Percentiles rank a stretch among this genome's conserved stretches.
These are phyloP conservation scores for Pseudonitzschia pungens DNA, from an alignment of 108 stramenopile species.

Conservation along the genomic window DNA sequence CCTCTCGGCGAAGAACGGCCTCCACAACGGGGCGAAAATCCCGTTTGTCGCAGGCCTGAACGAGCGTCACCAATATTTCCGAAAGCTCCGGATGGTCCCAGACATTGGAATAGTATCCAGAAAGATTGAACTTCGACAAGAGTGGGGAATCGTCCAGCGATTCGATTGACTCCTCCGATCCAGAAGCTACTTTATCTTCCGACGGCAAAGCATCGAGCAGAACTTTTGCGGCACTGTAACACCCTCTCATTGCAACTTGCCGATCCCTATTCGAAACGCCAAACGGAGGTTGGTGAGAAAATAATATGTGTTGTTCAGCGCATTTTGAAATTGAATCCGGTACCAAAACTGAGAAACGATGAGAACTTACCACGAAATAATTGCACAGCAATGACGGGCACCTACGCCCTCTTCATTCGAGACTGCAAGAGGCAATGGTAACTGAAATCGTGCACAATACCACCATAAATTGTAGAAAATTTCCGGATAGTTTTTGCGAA, in stretches of 20 bases:
- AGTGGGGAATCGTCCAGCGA: constrained; percentile 54
- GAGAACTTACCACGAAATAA: constrained; percentile 63
- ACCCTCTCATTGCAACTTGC: constrained; percentile 61
- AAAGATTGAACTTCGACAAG: constrained; percentile 70
- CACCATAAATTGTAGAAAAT: constrained; percentile 87
- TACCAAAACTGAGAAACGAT: neutral
- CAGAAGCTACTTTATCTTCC: constrained; percentile 11
- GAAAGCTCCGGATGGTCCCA: constrained; percentile 85
- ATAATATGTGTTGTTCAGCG: neutral
- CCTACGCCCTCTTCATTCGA: constrained; percentile 11
- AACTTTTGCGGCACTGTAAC: constrained; percentile 62
- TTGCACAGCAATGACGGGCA: constrained; percentile 52
- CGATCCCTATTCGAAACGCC: constrained; percentile 36
- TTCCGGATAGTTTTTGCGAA: constrained; percentile 62
- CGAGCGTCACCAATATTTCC: constrained; percentile 67
- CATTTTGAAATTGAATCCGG: neutral
- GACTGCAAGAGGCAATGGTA: constrained; percentile 75
- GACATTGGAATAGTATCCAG: constrained; percentile 64
- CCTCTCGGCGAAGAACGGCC: constrained; percentile 46
- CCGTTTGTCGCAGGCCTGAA: constrained; percentile 80
- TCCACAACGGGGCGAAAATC: constrained; percentile 76
- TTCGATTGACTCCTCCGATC: constrained; percentile 18
- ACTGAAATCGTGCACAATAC: constrained; percentile 79
- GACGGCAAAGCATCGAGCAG: constrained; percentile 30
- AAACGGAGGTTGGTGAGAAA: neutral